These are phyloP conservation scores for Kazachstania viticola DNA, from an alignment of 805 yeast genomes.

Conservation along the genomic window DNA sequence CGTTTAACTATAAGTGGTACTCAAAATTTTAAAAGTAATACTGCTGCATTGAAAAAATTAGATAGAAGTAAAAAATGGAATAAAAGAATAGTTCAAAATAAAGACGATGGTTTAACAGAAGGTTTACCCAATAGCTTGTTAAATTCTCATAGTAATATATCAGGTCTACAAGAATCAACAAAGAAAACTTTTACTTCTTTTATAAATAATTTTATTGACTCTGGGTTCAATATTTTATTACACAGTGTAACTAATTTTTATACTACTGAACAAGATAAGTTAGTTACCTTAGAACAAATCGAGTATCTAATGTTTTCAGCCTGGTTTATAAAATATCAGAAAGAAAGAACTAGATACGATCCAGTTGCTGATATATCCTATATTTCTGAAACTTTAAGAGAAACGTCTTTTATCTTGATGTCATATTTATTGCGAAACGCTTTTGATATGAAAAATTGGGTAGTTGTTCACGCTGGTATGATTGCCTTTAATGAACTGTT, in stretches of 20 bases:
- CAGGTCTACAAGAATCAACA: constrained; percentile 25
- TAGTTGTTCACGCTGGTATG: constrained; percentile 59
- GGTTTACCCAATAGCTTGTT: constrained; percentile 23
- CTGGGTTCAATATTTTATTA: constrained; percentile 62
- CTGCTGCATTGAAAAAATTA: constrained; percentile 47
- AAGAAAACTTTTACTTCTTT: constrained; percentile 31
- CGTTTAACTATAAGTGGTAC: constrained; percentile 61
- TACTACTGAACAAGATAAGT: constrained; percentile 30
- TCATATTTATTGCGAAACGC: constrained; percentile 30
- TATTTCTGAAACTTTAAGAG: constrained; percentile 48
- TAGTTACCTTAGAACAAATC: constrained; percentile 22
- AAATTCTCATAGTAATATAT: constrained; percentile 13
- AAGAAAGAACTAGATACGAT: constrained; percentile 26
- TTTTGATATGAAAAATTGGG: constrained; percentile 36
- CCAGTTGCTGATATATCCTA: constrained; percentile 25
- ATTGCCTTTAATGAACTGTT: constrained; percentile 56
- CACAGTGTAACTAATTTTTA: constrained; percentile 38
- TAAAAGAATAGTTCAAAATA: constrained; percentile 24
- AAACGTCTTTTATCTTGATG: constrained; percentile 46
- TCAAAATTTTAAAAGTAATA: constrained; percentile 44
- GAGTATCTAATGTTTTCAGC: constrained; percentile 50
- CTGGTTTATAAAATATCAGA: constrained; percentile 69
- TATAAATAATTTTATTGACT: constrained; percentile 51
- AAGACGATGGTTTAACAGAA: constrained; percentile 24
- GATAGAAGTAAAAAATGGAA: constrained; percentile 64